Conservation (phyloP, 208 protist genomes). For the Novymonas esmeraldas region DNA sequence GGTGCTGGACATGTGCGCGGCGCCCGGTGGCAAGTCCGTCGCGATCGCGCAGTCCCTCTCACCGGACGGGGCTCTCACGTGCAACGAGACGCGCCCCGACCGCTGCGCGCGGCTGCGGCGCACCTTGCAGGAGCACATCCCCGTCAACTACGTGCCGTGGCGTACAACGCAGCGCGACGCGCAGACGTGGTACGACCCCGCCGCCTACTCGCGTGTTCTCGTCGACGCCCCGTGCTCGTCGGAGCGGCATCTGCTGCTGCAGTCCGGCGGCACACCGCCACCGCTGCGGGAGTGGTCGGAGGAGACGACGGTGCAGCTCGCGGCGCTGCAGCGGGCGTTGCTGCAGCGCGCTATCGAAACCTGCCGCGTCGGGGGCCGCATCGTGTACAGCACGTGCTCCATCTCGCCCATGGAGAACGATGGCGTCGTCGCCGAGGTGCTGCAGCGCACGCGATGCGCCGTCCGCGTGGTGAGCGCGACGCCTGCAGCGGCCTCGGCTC, state of each 20-base stretch:
- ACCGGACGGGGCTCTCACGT: conserved; percentile 56
- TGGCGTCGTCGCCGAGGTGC: conserved; percentile 67
- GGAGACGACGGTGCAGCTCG: conserved; percentile 39
- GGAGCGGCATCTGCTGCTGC: conserved; percentile 91
- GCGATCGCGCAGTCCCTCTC: conserved; percentile 82
- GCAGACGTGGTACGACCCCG: conserved; percentile 68
- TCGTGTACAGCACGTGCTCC: conserved; percentile 94
- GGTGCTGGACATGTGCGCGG: conserved; percentile 88
- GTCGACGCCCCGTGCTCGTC: conserved; percentile 93
- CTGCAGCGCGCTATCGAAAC: conserved; percentile 83
- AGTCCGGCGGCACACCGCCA: conserved; percentile 38
- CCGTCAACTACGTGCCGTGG: conserved; percentile 60
- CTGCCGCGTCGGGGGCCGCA: conserved; percentile 61
- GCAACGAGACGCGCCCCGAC: conserved; percentile 71
- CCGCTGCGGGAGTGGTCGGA: conserved; percentile 55
- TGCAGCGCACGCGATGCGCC: conserved; percentile 62
- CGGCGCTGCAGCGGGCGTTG: conserved; percentile 61
- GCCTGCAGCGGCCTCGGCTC: neutral
- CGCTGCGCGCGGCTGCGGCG: conserved; percentile 72
- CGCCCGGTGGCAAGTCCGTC: conserved; percentile 76
- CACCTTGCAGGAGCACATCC: conserved; percentile 75
- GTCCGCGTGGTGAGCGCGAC: conserved; percentile 41
- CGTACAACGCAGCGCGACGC: conserved; percentile 71
- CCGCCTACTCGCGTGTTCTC: conserved; percentile 78
- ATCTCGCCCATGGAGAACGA: conserved; percentile 91